Conservation (phyloP, 768 basidiomycete genomes). For the Aureoboletus auriporus region DNA sequence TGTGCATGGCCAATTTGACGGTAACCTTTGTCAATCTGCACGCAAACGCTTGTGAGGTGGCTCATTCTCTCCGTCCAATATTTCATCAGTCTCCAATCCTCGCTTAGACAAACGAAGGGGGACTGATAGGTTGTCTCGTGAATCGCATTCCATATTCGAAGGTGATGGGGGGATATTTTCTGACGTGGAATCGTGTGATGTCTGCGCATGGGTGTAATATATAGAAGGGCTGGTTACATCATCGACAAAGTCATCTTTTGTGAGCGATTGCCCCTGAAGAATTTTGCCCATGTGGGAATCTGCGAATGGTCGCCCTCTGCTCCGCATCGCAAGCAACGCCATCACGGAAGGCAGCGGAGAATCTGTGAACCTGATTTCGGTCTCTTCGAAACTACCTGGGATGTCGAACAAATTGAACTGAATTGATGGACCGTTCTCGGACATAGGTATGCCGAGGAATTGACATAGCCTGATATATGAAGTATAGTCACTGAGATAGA, state of each 20-base stretch:
- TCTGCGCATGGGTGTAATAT: no score
- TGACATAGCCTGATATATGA: background rate
- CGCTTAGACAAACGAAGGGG: no score
- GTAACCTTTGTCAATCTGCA: no score
- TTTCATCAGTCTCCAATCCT: no score
- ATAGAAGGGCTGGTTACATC: no score
- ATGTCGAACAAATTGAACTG: background rate
- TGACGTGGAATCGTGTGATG: no score
- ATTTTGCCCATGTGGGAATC: background rate
- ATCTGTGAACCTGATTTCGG: slow-evolving; percentile 18
- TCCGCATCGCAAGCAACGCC: background rate
- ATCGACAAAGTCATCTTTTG: background rate
- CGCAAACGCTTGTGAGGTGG: no score
- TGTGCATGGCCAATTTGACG: no score
- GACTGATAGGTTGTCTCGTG: no score
- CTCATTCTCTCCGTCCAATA: no score
- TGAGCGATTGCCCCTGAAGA: background rate
- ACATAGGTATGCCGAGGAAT: background rate
- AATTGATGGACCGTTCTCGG: background rate
- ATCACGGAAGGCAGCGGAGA: slow-evolving; percentile 18
- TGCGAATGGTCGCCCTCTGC: background rate
- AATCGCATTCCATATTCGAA: no score
- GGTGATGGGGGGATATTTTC: no score
- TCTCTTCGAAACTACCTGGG: slow-evolving; percentile 1
- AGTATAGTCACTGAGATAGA: background rate